Percentiles rank a stretch among this genome's conserved stretches.
Conservation (phyloP, 371 early-diverging fungal species). For the Encephalitozoon hellem region DNA sequence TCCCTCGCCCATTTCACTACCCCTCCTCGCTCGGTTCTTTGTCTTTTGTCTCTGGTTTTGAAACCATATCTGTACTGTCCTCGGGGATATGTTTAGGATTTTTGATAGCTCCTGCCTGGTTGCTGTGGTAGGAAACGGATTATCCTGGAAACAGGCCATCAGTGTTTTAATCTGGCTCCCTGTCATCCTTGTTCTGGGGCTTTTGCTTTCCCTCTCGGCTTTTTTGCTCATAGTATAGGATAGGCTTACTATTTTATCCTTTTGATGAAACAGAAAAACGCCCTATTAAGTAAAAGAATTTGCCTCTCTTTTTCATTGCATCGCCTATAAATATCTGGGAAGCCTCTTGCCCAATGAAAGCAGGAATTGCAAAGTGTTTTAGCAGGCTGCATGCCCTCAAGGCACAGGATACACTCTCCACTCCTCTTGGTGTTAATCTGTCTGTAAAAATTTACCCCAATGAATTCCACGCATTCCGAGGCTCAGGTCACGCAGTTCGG, state of each 20-base stretch:
- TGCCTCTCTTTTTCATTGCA: neutral
- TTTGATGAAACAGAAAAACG: conserved; percentile 1
- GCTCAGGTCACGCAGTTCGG: conserved; percentile 64
- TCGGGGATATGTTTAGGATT: conserved; percentile 46
- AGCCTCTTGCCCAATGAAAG: no score
- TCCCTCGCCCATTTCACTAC: neutral
- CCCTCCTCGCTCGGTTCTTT: conserved; percentile 9
- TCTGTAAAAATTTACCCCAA: conserved; percentile 13
- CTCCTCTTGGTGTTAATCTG: neutral
- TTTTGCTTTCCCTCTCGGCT: conserved; percentile 44
- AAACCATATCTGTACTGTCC: conserved; percentile 62
- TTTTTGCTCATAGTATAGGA: neutral
- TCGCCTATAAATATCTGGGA: neutral
- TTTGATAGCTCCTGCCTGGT: conserved; percentile 46
- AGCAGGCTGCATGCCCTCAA: neutral
- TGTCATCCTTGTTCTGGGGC: conserved; percentile 53
- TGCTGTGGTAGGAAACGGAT: conserved; percentile 57
- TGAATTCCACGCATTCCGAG: conserved; percentile 57
- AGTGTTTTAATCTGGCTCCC: conserved; percentile 45
- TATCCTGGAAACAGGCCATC: conserved; percentile 45
- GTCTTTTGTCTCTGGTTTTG: conserved; percentile 61
- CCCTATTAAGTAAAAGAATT: neutral
- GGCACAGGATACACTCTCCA: neutral
- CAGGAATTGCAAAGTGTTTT: no score
- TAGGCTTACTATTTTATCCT: conserved; percentile 17